Conservation (phyloP, 768 basidiomycete species). For the Podaxis sp. region DNA sequence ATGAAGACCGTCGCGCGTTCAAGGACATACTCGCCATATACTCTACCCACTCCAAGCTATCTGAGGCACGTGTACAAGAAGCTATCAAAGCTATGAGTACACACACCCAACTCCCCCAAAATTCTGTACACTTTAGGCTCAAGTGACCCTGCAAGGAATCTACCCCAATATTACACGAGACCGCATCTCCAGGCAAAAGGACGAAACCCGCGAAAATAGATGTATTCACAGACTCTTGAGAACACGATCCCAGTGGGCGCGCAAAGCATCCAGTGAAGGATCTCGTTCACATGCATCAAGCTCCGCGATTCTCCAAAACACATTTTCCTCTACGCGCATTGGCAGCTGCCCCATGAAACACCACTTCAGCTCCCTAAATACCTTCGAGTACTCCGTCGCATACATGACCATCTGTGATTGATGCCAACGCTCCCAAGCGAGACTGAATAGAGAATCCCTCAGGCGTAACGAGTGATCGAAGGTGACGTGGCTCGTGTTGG, state of each 20-base stretch:
- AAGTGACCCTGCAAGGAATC: too few species aligned
- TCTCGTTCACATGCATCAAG: neutral
- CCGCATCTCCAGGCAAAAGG: too few species aligned
- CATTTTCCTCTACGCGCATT: conserved; percentile 7
- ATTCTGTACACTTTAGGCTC: too few species aligned
- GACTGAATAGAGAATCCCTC: conserved; percentile 16
- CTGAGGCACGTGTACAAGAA: too few species aligned
- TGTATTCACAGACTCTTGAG: neutral
- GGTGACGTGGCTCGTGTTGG: conserved; percentile 7
- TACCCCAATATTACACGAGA: too few species aligned
- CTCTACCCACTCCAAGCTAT: too few species aligned
- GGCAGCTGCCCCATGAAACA: conserved; percentile 27
- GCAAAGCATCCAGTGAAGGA: neutral
- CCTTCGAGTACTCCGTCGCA: conserved; percentile 19
- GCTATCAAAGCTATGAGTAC: too few species aligned
- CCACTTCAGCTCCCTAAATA: conserved; percentile 23
- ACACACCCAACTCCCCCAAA: too few species aligned
- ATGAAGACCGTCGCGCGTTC: too few species aligned
- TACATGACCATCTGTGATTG: conserved; percentile 22
- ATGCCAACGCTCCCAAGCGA: conserved; percentile 34
- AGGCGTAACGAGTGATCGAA: conserved; percentile 15
- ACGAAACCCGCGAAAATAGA: neutral
- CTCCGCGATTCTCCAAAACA: neutral
- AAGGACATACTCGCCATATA: too few species aligned
- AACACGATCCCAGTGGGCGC: neutral